phyloP scores from a whole-genome alignment of 2,329 filamentous ascomycete species.

The Aspergillus quadrilineatus region DNA sequence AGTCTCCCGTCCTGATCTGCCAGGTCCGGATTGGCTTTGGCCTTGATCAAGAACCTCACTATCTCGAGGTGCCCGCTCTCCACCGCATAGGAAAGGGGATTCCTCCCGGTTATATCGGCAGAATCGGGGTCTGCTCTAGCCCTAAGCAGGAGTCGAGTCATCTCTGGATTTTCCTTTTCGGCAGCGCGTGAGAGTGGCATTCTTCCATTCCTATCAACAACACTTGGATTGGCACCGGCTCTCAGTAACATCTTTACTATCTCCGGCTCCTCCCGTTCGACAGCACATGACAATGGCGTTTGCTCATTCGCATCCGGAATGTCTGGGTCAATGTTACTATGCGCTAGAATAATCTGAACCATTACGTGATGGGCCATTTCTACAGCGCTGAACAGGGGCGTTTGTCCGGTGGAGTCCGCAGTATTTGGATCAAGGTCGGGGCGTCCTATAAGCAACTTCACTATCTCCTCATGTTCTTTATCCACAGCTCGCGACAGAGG shows the following conservation, averaged over 20 bases:
- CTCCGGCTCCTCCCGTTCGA: conserved; percentile 14
- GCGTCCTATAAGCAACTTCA: conserved; percentile 15
- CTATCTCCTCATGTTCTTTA: conserved; percentile 14
- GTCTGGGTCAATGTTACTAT: conserved; percentile 17
- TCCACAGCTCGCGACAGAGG: conserved; percentile 19
- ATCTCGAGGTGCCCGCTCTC: conserved; percentile 19
- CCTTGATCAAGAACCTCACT: conserved; percentile 20
- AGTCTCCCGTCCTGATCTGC: conserved; percentile 18
- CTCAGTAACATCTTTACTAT: conserved; percentile 19
- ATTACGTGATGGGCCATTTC: conserved; percentile 14
- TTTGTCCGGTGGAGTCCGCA: conserved; percentile 16
- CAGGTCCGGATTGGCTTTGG: conserved; percentile 15
- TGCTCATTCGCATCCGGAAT: conserved; percentile 17
- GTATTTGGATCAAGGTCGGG: conserved; percentile 16
- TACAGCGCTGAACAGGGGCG: conserved; percentile 20
- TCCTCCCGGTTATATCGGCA: conserved; percentile 12
- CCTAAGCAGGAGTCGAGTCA: conserved; percentile 22
- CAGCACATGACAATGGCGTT: conserved; percentile 20
- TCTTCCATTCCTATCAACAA: conserved; percentile 16
- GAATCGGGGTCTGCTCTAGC: conserved; percentile 16
- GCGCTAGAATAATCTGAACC: conserved; percentile 17
- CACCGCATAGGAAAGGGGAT: conserved; percentile 19
- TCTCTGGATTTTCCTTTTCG: conserved; percentile 23
- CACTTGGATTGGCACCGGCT: conserved; percentile 17
- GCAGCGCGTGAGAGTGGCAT: conserved; percentile 20